These are phyloP conservation scores for Mycena chlorophos DNA, from an alignment of 768 basidiomycete genomes.

Conservation along the genomic window DNA sequence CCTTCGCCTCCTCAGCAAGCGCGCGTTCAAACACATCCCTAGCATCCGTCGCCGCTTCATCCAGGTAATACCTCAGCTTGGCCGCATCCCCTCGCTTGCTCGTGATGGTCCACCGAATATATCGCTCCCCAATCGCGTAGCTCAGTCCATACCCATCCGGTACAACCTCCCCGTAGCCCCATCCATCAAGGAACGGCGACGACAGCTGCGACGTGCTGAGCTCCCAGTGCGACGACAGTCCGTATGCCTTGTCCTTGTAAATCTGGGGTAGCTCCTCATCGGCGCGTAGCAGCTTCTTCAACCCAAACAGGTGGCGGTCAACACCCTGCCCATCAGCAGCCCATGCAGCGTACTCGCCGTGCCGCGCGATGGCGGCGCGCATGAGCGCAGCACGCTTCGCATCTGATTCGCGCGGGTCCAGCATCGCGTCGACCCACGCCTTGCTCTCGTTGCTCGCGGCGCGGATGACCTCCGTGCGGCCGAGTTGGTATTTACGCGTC, in stretches of 20 bases:
- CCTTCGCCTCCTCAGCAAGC: slow-evolving; percentile 31
- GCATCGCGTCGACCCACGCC: slow-evolving; percentile 90
- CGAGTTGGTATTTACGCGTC: slow-evolving; percentile 87
- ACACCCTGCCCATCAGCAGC: slow-evolving; percentile 94
- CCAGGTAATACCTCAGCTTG: slow-evolving; percentile 67
- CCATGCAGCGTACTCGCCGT: slow-evolving; percentile 85
- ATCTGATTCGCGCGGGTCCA: slow-evolving; percentile 53
- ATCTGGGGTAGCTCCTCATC: slow-evolving; percentile 74
- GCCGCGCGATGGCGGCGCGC: slow-evolving; percentile 73
- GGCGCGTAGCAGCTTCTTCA: slow-evolving; percentile 76
- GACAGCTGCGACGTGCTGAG: slow-evolving; percentile 88
- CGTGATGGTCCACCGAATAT: slow-evolving; percentile 91
- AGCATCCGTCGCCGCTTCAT: slow-evolving; percentile 79
- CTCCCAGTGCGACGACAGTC: slow-evolving; percentile 84
- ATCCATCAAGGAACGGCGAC: slow-evolving; percentile 81
- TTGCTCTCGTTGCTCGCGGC: slow-evolving; percentile 80
- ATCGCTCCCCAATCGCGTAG: slow-evolving; percentile 83
- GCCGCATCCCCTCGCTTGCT: slow-evolving; percentile 57
- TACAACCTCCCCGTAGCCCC: slow-evolving; percentile 98
- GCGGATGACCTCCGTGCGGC: slow-evolving; percentile 94
- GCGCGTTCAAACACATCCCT: slow-evolving; percentile 74
- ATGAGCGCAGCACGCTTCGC: slow-evolving; percentile 64
- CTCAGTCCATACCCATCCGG: slow-evolving; percentile 89
- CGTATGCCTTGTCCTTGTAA: slow-evolving; percentile 72
- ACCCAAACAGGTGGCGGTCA: slow-evolving; percentile 91